Evolutionary conservation across 768 basidiomycete genomes (phyloP).

Genomic region (Panellus pusillus): DNA sequence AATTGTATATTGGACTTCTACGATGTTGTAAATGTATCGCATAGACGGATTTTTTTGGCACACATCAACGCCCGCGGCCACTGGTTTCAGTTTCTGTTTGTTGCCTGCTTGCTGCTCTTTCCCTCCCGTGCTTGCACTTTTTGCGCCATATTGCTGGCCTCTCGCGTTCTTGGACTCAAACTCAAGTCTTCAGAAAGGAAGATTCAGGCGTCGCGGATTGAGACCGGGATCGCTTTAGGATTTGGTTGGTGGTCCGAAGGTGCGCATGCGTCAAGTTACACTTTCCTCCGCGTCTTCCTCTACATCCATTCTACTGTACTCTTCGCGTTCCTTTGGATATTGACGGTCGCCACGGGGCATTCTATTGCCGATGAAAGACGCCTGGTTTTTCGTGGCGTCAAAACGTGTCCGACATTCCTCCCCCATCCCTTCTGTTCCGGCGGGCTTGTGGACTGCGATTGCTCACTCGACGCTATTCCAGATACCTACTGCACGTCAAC

Average conservation of each 20-base stretch:
- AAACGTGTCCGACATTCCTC: too few species aligned
- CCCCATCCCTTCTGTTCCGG: neutral
- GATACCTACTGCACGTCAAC: neutral
- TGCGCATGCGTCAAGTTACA: neutral
- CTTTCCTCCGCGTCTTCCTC: neutral
- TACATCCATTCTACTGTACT: neutral
- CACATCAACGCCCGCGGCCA: neutral
- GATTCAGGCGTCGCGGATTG: neutral
- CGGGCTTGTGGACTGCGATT: neutral
- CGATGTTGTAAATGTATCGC: constrained; percentile 18
- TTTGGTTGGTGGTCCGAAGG: neutral
- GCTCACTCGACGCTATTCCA: neutral
- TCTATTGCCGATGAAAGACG: too few species aligned
- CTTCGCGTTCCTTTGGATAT: too few species aligned
- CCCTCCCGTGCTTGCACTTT: neutral
- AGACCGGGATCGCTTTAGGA: neutral
- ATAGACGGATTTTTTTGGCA: neutral
- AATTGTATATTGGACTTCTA: constrained; percentile 21
- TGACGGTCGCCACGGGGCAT: too few species aligned
- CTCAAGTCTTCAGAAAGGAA: neutral
- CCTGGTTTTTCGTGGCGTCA: too few species aligned
- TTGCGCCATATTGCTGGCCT: neutral
- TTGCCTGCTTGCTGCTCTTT: constrained; percentile 5
- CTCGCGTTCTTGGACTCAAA: constrained; percentile 4
- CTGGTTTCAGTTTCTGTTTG: neutral